Evolutionary conservation across 1,139 yeast genomes (phyloP), one percentile per base, ranked within the genome.

Genomic region (Pichia sp.): DNA sequence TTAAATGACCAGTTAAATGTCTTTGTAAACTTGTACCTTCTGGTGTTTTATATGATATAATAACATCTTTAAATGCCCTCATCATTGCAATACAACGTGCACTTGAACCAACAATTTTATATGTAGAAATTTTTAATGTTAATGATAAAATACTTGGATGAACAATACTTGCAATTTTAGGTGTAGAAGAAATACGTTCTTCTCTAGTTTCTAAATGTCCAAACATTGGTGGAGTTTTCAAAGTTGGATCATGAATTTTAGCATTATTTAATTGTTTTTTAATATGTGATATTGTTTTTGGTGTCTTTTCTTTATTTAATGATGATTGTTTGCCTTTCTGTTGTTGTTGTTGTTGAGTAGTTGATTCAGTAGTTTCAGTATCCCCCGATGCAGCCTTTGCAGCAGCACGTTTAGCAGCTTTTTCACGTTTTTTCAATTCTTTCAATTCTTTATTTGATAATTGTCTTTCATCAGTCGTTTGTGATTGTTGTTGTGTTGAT

Each of bases 131-230:
- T 59, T 86, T 86, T 56, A 88, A 78, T 1, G 96, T 84, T 54
- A 94, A 72, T 27, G 89, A 74, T 46, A 89, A 72, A 42, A 92
- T 81, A 1, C 87, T 80, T 0, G 97, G 97, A 66, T 94, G 98
- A 27, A 92, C 88, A 47, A 86, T 79, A 53, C 81, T 80, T 4
- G 83, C 77, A 28, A 79, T 74, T 6, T 79, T 68, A 2, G 82
- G 80, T 7, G 82, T 76, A 5, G 83, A 71, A 2, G 85, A 84
- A 55, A 82, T 81, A 66, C 94, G 72, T 66, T 85, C 89, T 60
- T 83, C 90, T 51, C 87, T 74, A 5, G 89, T 82, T 60, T 89
- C 97, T 59, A 92, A 73, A 69, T 92, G 97, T 50, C 94, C 84
- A 67, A 92, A 92, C 58, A 89, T 71, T 3, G 88, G 76, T 51